Percentiles rank a stretch among this genome's conserved stretches.
phyloP scores from a whole-genome alignment of 1,139 yeast genomes.

The Debaryomyces fabryi region DNA sequence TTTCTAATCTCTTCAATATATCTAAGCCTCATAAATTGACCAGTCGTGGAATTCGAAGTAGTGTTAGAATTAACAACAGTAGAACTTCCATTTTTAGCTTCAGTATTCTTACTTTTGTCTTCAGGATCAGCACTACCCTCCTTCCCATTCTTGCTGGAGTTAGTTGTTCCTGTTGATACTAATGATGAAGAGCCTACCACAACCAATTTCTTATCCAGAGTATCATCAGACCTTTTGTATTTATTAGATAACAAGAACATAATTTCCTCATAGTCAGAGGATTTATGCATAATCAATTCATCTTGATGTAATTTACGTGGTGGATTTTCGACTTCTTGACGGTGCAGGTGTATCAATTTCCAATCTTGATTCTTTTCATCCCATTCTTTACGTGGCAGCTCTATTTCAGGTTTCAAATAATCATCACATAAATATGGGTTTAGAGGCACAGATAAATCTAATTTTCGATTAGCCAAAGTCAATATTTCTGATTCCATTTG shows the following conservation, averaged over 20 bases:
- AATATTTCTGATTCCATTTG: slow-evolving; percentile 85
- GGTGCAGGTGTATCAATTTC: slow-evolving; percentile 43
- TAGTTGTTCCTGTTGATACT: slow-evolving; percentile 18
- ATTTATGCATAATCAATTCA: slow-evolving; percentile 60
- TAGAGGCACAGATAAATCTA: slow-evolving; percentile 72
- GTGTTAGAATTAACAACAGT: slow-evolving; percentile 23
- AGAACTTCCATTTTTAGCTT: slow-evolving; percentile 16
- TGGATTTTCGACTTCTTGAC: slow-evolving; percentile 48
- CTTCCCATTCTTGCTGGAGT: slow-evolving; percentile 12
- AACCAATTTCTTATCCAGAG: slow-evolving; percentile 42
- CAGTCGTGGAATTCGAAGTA: slow-evolving; percentile 31
- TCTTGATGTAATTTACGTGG: slow-evolving; percentile 50
- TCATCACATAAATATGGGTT: slow-evolving; percentile 62
- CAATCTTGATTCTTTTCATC: slow-evolving; percentile 37
- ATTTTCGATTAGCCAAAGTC: slow-evolving; percentile 72
- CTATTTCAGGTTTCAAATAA: slow-evolving; percentile 47
- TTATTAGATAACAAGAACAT: slow-evolving; percentile 61
- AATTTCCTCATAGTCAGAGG: slow-evolving; percentile 86
- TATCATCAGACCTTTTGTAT: slow-evolving; percentile 41
- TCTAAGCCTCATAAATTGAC: slow-evolving; percentile 52
- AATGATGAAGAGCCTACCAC: slow-evolving; percentile 39
- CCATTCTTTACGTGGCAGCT: slow-evolving; percentile 48
- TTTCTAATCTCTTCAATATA: slow-evolving; percentile 52
- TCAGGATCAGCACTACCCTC: slow-evolving; percentile 27
- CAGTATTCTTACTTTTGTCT: slow-evolving; percentile 27